A percentile compares a stretch with the other conserved stretches of the same genome.
phyloP scores from a whole-genome alignment of 2,329 filamentous ascomycete genomes.

The Beauveria sp. region DNA sequence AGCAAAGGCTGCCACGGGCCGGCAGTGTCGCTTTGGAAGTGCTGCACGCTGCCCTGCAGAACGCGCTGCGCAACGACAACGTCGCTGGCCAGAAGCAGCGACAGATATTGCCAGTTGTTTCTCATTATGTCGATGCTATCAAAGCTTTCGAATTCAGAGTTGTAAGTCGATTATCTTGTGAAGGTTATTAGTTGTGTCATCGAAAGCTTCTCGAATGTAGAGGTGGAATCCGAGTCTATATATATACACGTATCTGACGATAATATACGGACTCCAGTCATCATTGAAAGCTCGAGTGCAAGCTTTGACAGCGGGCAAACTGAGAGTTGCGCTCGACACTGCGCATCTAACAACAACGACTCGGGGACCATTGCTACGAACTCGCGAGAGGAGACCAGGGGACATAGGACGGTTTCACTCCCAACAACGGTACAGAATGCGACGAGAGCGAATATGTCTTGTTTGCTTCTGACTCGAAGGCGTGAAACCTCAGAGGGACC shows the following conservation, averaged over 20 bases:
- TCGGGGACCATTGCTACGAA: not conserved
- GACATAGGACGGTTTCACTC: not conserved
- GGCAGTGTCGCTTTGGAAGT: not conserved
- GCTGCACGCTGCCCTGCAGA: constrained; percentile 5
- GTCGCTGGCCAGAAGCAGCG: not conserved
- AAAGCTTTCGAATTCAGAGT: not conserved
- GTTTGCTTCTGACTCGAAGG: not conserved
- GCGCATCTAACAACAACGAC: not conserved
- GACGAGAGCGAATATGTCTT: not conserved
- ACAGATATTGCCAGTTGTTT: not conserved
- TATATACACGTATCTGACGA: not conserved
- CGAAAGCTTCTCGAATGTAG: not conserved
- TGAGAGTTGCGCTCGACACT: not conserved
- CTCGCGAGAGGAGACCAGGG: too few relatives aligned
- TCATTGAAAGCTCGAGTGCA: not conserved
- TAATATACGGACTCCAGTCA: too few relatives aligned
- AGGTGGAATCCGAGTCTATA: not conserved
- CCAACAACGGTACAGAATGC: not conserved
- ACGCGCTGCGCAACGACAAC: not conserved
- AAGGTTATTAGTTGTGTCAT: not conserved
- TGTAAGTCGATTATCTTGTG: not conserved
- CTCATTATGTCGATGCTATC: not conserved
- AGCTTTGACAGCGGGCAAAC: not conserved
- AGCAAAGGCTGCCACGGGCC: constrained; percentile 5
- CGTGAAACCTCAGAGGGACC: not conserved